Conservation (phyloP, 2,329 filamentous ascomycete genomes). For the Coniella vitis region DNA sequence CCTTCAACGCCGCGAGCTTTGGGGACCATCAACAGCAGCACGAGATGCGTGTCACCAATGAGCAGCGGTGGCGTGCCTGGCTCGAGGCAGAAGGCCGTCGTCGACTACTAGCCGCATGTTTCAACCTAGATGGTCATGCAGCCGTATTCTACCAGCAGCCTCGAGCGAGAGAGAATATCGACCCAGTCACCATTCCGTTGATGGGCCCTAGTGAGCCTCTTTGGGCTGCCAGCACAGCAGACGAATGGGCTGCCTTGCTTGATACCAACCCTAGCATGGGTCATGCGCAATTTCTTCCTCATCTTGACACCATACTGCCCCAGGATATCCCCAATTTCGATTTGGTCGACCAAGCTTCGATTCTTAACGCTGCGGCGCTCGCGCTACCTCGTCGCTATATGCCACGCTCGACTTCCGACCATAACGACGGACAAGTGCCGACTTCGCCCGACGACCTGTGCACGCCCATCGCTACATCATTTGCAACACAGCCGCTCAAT, state of each 20-base stretch:
- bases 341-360: slow-evolving; percentile 32
- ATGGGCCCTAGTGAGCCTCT: slow-evolving; percentile 35
- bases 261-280: slow-evolving; percentile 22
- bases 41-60: slow-evolving; percentile 18
- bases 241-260: slow-evolving; percentile 38
- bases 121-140: slow-evolving; percentile 50
- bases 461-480: slow-evolving; percentile 15
- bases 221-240: slow-evolving; percentile 41
- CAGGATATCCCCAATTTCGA: slow-evolving; percentile 29
- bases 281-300: slow-evolving; percentile 23
- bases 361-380: slow-evolving; percentile 33
- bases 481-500: slow-evolving; percentile 14
- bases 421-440: background rate
- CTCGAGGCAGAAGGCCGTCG: slow-evolving; percentile 44
- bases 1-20: slow-evolving; percentile 18
- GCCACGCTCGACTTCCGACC: background rate
- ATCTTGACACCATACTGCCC: slow-evolving; percentile 29
- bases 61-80: slow-evolving; percentile 45
- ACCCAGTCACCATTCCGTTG: slow-evolving; percentile 38
- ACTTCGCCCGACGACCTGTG: slow-evolving; percentile 17
- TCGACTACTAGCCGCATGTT: slow-evolving; percentile 49
- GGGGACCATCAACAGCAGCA: slow-evolving; percentile 15
- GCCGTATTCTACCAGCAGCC: slow-evolving; percentile 48
- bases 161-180: slow-evolving; percentile 30
- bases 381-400: slow-evolving; percentile 29